Evolutionary conservation across 805 yeast genomes (phyloP), one percentile per base, ranked within the genome.

Genomic region (Sugiyamaella smithiae): DNA sequence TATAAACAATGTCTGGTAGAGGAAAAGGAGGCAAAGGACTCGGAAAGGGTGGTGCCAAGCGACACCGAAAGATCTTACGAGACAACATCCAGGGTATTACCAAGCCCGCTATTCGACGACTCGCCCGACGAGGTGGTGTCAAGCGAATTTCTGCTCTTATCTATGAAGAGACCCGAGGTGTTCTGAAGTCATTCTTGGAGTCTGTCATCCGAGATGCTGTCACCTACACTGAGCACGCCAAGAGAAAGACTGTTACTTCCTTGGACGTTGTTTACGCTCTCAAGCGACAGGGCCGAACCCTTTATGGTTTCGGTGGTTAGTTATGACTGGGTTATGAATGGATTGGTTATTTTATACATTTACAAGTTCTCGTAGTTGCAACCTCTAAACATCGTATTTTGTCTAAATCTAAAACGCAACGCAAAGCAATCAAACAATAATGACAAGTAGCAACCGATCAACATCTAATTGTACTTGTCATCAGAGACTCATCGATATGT

Each of bases 81-180:
- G 99, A 93, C 76, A 93, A 91, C 91, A 91, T 93, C 64, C 97
- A 90, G 78, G 99, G 99, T 81, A 91, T 91, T 72, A 91, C 99
- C 58, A 91, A 91, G 84, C 99, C 99, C 71, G 99, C 99, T 69
- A 91, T 91, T 71, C 89, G 99, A 82, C 91, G 99, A 88, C 85
- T 91, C 68, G 99, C 99, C 47, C 91, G 99, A 85, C 89, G 99
- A 88, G 99, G 99, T 79, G 99, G 99, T 90, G 99, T 91, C 71
- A 91, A 91, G 85, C 96, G 99, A 87, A 91, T 91, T 68, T 91
- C 98, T 58, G 98, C 96, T 73, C 80, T 90, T 71, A 91, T 91
- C 73, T 91, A 91, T 80, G 99, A 91, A 78, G 97, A 91, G 80
- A 96, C 93, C 69, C 89, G 99, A 81, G 90, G 85, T 63, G 97